A percentile compares a stretch with the other conserved stretches of the same genome.
Conservation (phyloP, 495 filamentous ascomycete species). For the Astrothelium macrocarpum region DNA sequence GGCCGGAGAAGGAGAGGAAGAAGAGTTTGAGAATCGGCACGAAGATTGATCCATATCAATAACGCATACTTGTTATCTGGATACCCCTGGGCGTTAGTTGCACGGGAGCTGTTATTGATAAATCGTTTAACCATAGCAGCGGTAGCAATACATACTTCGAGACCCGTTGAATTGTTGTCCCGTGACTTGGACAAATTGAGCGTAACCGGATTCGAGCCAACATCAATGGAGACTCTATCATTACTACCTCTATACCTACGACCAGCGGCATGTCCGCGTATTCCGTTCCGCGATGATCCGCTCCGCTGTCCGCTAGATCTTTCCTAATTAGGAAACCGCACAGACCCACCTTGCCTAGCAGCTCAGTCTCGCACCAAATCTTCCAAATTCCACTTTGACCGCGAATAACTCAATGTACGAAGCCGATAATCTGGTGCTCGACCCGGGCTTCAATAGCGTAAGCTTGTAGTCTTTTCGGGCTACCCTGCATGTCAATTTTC, state of each 20-base stretch:
- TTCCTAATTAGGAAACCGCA: background rate
- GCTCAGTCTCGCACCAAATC: background rate
- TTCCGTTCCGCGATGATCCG: background rate
- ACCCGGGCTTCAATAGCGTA: background rate
- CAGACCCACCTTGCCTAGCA: background rate
- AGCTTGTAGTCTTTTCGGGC: background rate
- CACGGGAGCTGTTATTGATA: background rate
- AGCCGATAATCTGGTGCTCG: background rate
- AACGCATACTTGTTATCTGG: background rate
- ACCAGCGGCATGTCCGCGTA: too few relatives aligned
- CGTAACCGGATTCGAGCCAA: too few relatives aligned
- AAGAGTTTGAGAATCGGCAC: background rate
- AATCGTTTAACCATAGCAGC: too few relatives aligned
- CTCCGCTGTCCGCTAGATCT: background rate
- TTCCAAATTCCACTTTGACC: background rate
- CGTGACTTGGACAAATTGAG: too few relatives aligned
- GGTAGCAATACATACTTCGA: too few relatives aligned
- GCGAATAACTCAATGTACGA: background rate
- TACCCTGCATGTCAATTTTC: background rate
- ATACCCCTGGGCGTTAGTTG: background rate
- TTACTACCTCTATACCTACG: too few relatives aligned
- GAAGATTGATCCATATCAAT: background rate
- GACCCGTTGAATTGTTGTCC: too few relatives aligned
- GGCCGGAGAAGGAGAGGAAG: background rate
- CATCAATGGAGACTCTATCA: too few relatives aligned